Conservation (phyloP, 2,329 filamentous ascomycete species). For the Talaromyces rugulosus region DNA sequence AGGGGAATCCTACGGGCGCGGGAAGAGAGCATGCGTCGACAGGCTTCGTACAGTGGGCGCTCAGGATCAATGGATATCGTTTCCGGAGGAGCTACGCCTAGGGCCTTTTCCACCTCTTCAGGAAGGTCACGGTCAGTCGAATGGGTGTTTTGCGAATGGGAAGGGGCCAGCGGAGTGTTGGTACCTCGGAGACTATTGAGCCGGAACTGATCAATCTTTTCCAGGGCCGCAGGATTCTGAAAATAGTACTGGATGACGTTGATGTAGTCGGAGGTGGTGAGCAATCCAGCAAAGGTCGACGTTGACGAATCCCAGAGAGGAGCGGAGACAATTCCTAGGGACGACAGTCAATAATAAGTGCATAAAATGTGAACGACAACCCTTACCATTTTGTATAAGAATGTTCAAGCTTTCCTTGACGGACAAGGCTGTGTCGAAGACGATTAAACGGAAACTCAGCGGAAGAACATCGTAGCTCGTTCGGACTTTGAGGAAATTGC, state of each 20-base stretch:
- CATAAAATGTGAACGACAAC: neutral
- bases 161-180: neutral
- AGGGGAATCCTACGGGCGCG: slow-evolving; percentile 90
- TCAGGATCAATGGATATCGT: slow-evolving; percentile 94
- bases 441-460: slow-evolving; percentile 89
- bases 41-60: slow-evolving; percentile 88
- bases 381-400: slow-evolving; percentile 84
- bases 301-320: slow-evolving; percentile 94
- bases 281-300: slow-evolving; percentile 86
- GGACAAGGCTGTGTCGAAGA: slow-evolving; percentile 89
- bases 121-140: neutral
- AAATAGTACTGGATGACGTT: slow-evolving; percentile 99
- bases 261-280: slow-evolving; percentile 96
- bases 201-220: slow-evolving; percentile 88
- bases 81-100: slow-evolving; percentile 85
- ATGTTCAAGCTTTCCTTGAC: slow-evolving; percentile 98
- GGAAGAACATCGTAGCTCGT: slow-evolving; percentile 98
- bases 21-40: slow-evolving; percentile 88
- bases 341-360: slow-evolving; percentile 4
- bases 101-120: slow-evolving; percentile 88
- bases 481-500: slow-evolving; percentile 91
- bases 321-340: slow-evolving; percentile 86
- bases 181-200: slow-evolving; percentile 85
- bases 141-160: neutral
- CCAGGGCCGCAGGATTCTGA: slow-evolving; percentile 86